Percentiles rank a stretch among this genome's conserved stretches.
Conservation (phyloP, 2,329 filamentous ascomycete genomes). For the Coniochaeta prunicola region DNA sequence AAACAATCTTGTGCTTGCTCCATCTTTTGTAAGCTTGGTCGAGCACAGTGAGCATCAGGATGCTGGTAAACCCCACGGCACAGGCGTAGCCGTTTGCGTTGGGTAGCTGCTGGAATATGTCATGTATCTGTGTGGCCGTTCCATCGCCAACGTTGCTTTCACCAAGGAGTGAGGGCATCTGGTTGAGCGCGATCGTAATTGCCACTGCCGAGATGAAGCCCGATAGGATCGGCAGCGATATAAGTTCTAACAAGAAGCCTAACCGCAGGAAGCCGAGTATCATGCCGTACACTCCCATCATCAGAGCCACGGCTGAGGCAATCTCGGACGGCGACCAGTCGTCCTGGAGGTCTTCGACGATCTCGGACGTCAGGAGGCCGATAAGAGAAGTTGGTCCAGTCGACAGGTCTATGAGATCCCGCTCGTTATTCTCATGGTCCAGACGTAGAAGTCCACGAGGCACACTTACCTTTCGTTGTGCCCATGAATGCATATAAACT, state of each 20-base stretch:
- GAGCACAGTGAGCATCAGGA: conserved; percentile 48
- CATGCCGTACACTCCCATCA: conserved; percentile 55
- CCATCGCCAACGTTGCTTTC: conserved; percentile 40
- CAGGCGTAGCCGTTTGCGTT: conserved; percentile 51
- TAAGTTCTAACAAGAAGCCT: conserved; percentile 59
- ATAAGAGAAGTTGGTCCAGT: conserved; percentile 59
- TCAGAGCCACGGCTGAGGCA: conserved; percentile 54
- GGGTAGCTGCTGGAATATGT: conserved; percentile 49
- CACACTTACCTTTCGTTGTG: conserved; percentile 47
- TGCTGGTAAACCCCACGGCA: conserved; percentile 50
- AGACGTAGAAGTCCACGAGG: too few species aligned
- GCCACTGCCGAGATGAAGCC: conserved; percentile 62
- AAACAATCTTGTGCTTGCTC: conserved; percentile 47
- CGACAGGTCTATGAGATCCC: conserved; percentile 41
- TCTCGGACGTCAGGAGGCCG: conserved; percentile 55
- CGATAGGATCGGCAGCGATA: conserved; percentile 55
- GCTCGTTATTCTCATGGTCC: background rate
- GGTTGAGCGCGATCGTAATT: conserved; percentile 58
- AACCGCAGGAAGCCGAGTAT: conserved; percentile 54
- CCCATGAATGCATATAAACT: conserved; percentile 53
- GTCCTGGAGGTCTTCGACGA: conserved; percentile 43
- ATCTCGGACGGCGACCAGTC: conserved; percentile 48
- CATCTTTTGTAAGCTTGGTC: conserved; percentile 52
- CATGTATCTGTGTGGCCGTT: conserved; percentile 50
- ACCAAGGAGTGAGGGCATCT: conserved; percentile 54